Evolutionary conservation across 2,329 filamentous ascomycete species (phyloP), one percentile per base, ranked within the genome.

Genomic region (Ophiosphaerella narmari): DNA sequence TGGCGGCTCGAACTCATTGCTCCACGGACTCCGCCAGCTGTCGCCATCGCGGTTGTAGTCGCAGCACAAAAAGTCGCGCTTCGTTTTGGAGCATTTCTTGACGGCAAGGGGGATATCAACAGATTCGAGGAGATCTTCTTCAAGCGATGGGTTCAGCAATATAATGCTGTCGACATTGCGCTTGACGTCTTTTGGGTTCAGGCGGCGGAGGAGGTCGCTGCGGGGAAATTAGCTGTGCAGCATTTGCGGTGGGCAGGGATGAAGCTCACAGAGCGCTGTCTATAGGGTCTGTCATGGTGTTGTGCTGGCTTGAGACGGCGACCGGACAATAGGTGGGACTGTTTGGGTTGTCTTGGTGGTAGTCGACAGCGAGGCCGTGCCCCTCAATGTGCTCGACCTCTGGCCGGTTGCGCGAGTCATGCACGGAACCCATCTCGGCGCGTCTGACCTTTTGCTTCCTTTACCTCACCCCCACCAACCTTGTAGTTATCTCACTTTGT

Each of bases 31-130:
- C 56, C 94, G 89, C 83, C 96, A 96, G 77, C 89, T 95, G 78
- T 97, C 93, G 56, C 94, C 94, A 77, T 99, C 94, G 59, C 94
- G 92, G 82, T 99, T 99, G 83, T 99, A 99, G 83, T 99, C 94
- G 82, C 94, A 99, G 68, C 97, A 89, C 43, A 99, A 86, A 80
- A 96, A 99, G 78, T 97, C 94, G 63, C 93, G 89, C 65, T 91
- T 91, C 29, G 90, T 89, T 76, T 92, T 89, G 64, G 86, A 85
- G 81, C 94, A 97, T 60, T 90, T 88, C 65, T 88, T 87, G 57
- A 95, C 84, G 52, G 89, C 86, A 49, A 99, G 87, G 21, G 94
- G 94, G 75, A 97, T 93, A 77, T 99, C 94, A 65, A 99, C 94
- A 21, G 93, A 96, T 60, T 93, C 94, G 60, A 99, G 90, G 37